These are phyloP conservation scores for Dalbergia cochinchinensis DNA, from an alignment of 306 rosid genomes.

Conservation along the genomic window DNA sequence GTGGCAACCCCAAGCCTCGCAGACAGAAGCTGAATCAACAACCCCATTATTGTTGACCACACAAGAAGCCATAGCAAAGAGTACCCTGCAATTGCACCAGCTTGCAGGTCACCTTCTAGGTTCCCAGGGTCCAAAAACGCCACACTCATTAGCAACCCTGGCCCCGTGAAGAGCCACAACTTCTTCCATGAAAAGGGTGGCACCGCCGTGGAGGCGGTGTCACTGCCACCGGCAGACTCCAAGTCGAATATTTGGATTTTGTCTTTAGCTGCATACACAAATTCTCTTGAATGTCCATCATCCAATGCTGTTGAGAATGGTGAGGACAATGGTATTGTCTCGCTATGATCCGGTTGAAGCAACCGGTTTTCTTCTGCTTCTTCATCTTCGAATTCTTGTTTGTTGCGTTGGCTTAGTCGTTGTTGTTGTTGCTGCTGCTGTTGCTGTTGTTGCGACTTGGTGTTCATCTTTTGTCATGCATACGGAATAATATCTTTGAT, in stretches of 20 bases:
- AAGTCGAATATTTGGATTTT: constrained; percentile 56
- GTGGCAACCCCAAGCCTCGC: constrained; percentile 78
- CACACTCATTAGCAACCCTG: constrained; percentile 80
- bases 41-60: constrained; percentile 79
- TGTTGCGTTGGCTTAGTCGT: not conserved
- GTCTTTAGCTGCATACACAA: constrained; percentile 49
- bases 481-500: not conserved
- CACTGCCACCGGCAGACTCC: not conserved
- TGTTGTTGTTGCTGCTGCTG: constrained; percentile 6
- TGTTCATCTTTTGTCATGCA: constrained; percentile 46
- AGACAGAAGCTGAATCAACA: constrained; percentile 69
- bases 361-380: constrained; percentile 44
- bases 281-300: not conserved
- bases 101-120: constrained; percentile 75
- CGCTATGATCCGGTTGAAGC: constrained; percentile 37
- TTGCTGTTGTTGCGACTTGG: constrained; percentile 5
- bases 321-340: constrained; percentile 47
- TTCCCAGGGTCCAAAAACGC: constrained; percentile 85
- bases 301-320: not conserved
- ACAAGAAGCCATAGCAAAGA: constrained; percentile 73
- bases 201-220: constrained; percentile 17
- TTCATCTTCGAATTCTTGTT: not conserved
- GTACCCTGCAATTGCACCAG: constrained; percentile 74
- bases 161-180: constrained; percentile 81
- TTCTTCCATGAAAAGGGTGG: constrained; percentile 75